Base-by-base conservation (phyloP, 768 basidiomycete species). In the Strobilomyces dryophilus region DNA sequence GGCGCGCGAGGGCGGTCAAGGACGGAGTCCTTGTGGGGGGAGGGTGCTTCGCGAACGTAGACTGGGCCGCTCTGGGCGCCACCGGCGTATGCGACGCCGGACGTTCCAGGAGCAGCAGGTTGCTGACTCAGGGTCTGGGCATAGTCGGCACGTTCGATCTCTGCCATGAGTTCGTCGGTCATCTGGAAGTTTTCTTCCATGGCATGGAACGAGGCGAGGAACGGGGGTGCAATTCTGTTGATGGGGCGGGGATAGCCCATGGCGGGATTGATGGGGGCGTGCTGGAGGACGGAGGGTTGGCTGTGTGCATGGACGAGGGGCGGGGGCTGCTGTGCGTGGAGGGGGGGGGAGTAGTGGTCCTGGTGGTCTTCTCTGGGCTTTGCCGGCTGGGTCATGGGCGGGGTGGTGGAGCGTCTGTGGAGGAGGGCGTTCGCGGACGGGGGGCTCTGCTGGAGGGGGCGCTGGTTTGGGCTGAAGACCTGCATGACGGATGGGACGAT, bases 111-210 rank as follows among this genome's bases (percentile, higher is more conserved):
- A 61, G 70, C 61, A 43, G 73, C 59, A 48, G 70, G 62, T n/a
- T 69, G 70, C 57, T 78, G 76, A 36, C 72, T 73, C 62, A 81
- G 79, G 10, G 77, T 67, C 62, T 83, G 83, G 51, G 83, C 80
- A 56, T 80, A 69, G 66, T 87, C 83, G n/a, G 82, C 83, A 40
- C 81, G 78, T 62, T 89, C 87, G 55, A 87, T 84, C 56, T 87
- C 84, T 31, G 81, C 82, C 68, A 87, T 72, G 27, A 87, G 74
- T 57, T 87, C 83, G 34, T 81, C 80, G 0, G 85, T 85, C 76
- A 88, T 79, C 46, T 84, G 78, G 77, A 81, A 86, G 37, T 75
- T 75, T 39, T 81, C 82, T 35, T 82, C 81, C 61, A 78, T 61
- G 11, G 73, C 67, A 39, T 80, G 77, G 61, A 77, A 82, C 51